These are phyloP conservation scores for Chlorella ohadii DNA, from an alignment of 139 green algal species.

Conservation along the genomic window DNA sequence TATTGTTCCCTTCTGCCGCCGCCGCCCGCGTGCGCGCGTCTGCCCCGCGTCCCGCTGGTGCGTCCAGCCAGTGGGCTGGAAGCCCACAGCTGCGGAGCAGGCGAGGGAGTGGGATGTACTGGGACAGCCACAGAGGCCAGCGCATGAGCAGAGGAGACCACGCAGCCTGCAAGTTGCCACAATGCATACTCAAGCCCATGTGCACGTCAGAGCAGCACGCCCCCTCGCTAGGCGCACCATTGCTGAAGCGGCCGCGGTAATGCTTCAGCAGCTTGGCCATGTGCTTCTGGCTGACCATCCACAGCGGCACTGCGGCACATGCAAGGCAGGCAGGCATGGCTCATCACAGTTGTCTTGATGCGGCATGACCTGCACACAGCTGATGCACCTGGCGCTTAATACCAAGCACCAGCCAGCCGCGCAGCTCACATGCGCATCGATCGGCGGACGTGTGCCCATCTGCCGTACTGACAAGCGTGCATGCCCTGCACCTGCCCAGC, in stretches of 20 bases:
- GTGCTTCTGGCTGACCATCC: constrained; percentile 75
- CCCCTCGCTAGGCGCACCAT: constrained; percentile 38
- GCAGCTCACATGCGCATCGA: too few species aligned
- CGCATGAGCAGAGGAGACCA: too few species aligned
- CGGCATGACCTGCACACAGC: too few species aligned
- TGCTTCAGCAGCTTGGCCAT: constrained; percentile 74
- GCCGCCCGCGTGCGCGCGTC: constrained; percentile 40
- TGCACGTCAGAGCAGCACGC: too few species aligned
- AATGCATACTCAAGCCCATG: too few species aligned
- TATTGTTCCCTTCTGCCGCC: constrained; percentile 67
- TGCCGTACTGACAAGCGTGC: too few species aligned
- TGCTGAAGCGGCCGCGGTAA: constrained; percentile 77
- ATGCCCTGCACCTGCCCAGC: neutral
- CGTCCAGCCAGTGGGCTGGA: constrained; percentile 89
- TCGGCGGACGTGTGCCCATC: too few species aligned
- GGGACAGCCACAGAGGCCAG: neutral
- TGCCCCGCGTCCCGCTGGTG: constrained; percentile 50
- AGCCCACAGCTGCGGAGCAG: constrained; percentile 61
- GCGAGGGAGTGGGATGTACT: neutral
- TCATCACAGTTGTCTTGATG: too few species aligned
- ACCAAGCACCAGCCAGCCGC: neutral
- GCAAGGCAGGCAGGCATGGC: too few species aligned
- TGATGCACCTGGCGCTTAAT: too few species aligned
- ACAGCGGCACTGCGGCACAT: constrained; percentile 74
- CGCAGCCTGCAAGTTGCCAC: too few species aligned